Conservation (phyloP, 164 flowering plant genomes). For the Aristolochia californica region DNA sequence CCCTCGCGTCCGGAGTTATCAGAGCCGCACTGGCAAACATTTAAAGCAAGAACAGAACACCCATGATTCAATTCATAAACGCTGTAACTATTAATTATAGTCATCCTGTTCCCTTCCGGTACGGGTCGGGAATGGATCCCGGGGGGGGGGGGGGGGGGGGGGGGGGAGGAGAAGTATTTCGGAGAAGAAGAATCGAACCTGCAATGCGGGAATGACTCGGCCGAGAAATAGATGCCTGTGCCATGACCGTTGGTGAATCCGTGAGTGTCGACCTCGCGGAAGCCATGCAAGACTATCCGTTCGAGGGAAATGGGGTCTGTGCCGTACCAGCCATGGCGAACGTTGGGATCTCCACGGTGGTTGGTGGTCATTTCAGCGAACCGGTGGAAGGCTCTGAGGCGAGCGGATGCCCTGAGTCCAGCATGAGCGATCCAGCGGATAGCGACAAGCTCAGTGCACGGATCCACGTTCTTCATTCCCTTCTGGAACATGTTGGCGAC, state of each 20-base stretch:
- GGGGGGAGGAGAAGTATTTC: too few relatives aligned
- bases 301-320: slow-evolving; percentile 18
- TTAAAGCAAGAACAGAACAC: not conserved
- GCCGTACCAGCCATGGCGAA: slow-evolving; percentile 42
- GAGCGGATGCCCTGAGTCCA: slow-evolving; percentile 23
- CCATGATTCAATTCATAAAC: not conserved
- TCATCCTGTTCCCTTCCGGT: not conserved
- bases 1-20: slow-evolving; percentile 30
- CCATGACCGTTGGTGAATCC: slow-evolving; percentile 20
- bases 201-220: slow-evolving; percentile 18
- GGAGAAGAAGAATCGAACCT: too few relatives aligned
- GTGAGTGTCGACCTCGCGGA: slow-evolving; percentile 17
- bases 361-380: slow-evolving; percentile 23
- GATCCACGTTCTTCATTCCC: slow-evolving; percentile 14
- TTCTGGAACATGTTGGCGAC: slow-evolving; percentile 20
- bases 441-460: slow-evolving; percentile 16
- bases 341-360: slow-evolving; percentile 27
- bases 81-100: too few relatives aligned
- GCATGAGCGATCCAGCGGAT: slow-evolving; percentile 24
- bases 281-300: slow-evolving; percentile 34
- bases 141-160: too few relatives aligned
- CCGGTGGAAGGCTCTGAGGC: slow-evolving; percentile 25
- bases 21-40: slow-evolving; percentile 23
- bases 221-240: slow-evolving; percentile 33
- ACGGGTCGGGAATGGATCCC: not conserved